Evolutionary conservation across 73 alveolate genomes (phyloP), one percentile per base, ranked within the genome.

Genomic region (Stentor coeruleus): DNA sequence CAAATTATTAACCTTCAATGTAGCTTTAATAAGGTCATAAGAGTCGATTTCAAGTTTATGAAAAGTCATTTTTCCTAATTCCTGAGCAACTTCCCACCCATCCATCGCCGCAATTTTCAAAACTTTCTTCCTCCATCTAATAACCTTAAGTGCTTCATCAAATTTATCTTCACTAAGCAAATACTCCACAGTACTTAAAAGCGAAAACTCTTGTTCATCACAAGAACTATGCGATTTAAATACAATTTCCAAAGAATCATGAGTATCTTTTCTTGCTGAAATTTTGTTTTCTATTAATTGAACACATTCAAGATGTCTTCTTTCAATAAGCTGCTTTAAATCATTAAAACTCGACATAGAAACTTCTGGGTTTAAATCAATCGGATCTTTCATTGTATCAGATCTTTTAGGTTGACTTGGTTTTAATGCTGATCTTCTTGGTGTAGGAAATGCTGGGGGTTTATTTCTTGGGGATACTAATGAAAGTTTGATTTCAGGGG

Each of bases 31-130:
- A n/a, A n/a, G n/a, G 33, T 66, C 79, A 26, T 66, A 14, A 20
- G 39, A 20, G n/a, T 37, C 33, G n/a, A 66, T 40, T 26, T 66
- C 79, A 1, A 66, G 79, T 31, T 66, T 66, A 20, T 26, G 39
- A 66, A 66, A 26, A 66, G 79, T 66, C 79, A 37, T 66, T 66
- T 33, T 66, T 20, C 49, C 79, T 33, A 66, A 20, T 20, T 66
- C 79, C 37, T 33, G 26, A 26, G 79, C 79, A 20, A 66, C 37
- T 26, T 66, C 79, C 79, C 79, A 66, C 33, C 79, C 79, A 66
- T 33, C 33, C 36, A 66, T 20, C 11, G n/a, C 37, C n/a, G 79
- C 79, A 20, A 66, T 20, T 66, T 66, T 66, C 37, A 66, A 66
- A 20, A 66, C 33, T 66, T 66, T 66, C 33, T 66, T 66, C 79